phyloP scores from a whole-genome alignment of 192 early-diverging fungal genomes.

The Gonapodya prolifera region DNA sequence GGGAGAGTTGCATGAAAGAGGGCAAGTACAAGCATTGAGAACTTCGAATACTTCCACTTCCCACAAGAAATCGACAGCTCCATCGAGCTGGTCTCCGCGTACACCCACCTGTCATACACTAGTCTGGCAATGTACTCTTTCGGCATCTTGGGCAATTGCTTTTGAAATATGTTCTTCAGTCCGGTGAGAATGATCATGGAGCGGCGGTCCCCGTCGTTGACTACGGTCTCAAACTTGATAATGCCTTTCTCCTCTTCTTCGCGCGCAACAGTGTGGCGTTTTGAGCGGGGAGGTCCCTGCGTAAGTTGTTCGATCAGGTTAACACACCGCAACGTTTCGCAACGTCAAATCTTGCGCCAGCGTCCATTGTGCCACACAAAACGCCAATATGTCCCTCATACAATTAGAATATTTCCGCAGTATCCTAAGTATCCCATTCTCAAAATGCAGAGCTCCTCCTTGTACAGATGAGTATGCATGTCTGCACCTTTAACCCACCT shows the following conservation, averaged over 20 bases:
- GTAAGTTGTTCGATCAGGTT: neutral
- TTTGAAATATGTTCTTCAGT: conserved; percentile 92
- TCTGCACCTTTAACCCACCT: conserved; percentile 14
- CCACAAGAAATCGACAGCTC: neutral
- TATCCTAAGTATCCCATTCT: neutral
- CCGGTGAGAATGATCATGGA: conserved; percentile 84
- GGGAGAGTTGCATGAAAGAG: neutral
- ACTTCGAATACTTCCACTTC: neutral
- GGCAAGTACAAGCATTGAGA: too few species aligned
- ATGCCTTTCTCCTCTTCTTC: conserved; percentile 51
- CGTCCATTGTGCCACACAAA: conserved; percentile 10
- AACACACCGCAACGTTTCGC: neutral
- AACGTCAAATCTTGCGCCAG: conserved; percentile 10
- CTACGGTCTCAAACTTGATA: conserved; percentile 61
- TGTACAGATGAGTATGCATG: conserved; percentile 2
- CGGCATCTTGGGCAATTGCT: conserved; percentile 98
- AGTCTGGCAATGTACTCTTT: conserved; percentile 94
- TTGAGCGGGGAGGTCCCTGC: neutral
- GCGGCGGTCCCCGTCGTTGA: conserved; percentile 64
- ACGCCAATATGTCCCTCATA: conserved; percentile 7
- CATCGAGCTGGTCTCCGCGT: neutral
- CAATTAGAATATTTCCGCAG: neutral
- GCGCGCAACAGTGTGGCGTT: conserved; percentile 7
- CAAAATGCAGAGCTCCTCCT: neutral
- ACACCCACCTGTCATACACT: conserved; percentile 71